Evolutionary conservation across 257 asterid species (phyloP), one percentile per base, ranked within the genome.

Genomic region (Nicotiana otophora): DNA sequence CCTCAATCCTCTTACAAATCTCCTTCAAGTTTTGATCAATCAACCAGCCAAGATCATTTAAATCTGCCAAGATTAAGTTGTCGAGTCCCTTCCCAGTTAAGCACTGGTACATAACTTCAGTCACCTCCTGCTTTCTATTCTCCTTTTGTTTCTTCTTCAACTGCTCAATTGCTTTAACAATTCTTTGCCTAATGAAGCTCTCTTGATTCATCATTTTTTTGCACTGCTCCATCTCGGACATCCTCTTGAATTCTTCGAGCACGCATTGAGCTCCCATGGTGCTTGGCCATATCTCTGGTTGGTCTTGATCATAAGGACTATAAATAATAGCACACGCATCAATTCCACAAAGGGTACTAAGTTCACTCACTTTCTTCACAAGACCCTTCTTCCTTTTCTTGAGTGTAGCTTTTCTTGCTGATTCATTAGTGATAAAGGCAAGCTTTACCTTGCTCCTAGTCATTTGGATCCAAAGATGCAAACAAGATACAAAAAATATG

Each of bases 141-240:
- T 92, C 97, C 84, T 89, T 91, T 69, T 83, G 90, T 7, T 87
- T 83, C 85, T 94, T 94, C 90, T 90, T 92, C 55, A 93, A 84
- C 69, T 89, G 94, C 23, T 94, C 98, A 28, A 1, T 28, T 28
- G 30, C 30, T 28, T 28, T 28, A 0, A 28, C 30, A 1, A 28
- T 1, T 28, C 98, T 85, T 53, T 87, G 88, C 77, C 93, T 85
- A 81, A 93, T 85, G 86, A 92, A 93, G 7, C 91, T 83, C 69
- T 94, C 97, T 51, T 94, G 97, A 65, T 91, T 92, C 53, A 92
- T 92, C 98, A 94, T 94, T 81, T 94, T 1, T 94, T 85, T 94
- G 92, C 94, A 90, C 58, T 92, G 97, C 82, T 94, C 98, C 97
- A 94, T 94, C 84, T 94, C 97, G 10, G 97, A 97, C 93, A 92